Evolutionary conservation across 805 yeast species (phyloP).

Genomic region (Schizosaccharomyces octosporus): DNA sequence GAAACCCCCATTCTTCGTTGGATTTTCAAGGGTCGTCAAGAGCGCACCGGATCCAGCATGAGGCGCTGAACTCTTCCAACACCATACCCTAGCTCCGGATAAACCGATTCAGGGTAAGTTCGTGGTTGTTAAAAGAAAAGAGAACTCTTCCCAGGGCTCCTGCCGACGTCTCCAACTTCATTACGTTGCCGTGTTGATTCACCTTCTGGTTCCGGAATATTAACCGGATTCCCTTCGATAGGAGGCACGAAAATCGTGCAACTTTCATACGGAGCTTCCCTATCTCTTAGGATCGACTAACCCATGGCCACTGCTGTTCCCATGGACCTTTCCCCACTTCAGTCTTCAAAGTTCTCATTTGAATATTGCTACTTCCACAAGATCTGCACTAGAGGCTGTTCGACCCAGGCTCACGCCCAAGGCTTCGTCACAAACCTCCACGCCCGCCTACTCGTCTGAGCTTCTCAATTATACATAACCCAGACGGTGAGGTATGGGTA

Average conservation of each 20-base stretch:
- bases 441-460: conserved; percentile 22
- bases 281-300: conserved; percentile 21
- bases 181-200: conserved; percentile 20
- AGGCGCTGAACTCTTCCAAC: conserved; percentile 19
- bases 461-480: conserved; percentile 13
- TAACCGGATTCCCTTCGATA: conserved; percentile 22
- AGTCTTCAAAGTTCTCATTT: conserved; percentile 21
- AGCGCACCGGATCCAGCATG: conserved; percentile 19
- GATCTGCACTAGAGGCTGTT: conserved; percentile 21
- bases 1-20: conserved; percentile 16
- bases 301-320: conserved; percentile 22
- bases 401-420: conserved; percentile 19
- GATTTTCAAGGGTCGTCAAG: conserved; percentile 21
- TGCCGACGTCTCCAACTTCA: conserved; percentile 21
- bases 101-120: conserved; percentile 19
- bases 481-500: conserved; percentile 20
- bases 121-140: conserved; percentile 20
- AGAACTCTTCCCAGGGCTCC: conserved; percentile 22
- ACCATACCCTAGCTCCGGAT: conserved; percentile 19
- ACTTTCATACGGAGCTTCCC: conserved; percentile 19
- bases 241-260: conserved; percentile 21
- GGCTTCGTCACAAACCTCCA: conserved; percentile 20
- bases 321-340: conserved; percentile 22
- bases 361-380: conserved; percentile 21
- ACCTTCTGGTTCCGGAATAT: conserved; percentile 22